Conservation (phyloP, 768 basidiomycete genomes). For the Termitomyces sp. region DNA sequence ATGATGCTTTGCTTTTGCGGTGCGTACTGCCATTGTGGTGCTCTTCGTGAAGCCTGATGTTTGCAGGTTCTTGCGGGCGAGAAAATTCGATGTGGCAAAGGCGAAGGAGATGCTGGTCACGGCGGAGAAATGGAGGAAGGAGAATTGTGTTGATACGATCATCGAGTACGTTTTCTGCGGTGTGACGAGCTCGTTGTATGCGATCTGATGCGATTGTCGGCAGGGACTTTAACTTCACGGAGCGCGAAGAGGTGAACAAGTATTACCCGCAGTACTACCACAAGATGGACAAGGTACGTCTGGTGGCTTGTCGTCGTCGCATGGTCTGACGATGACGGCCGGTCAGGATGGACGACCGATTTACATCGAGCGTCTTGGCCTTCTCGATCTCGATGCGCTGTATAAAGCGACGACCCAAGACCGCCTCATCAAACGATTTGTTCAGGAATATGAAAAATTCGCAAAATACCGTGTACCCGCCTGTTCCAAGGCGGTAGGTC, state of each 20-base stretch:
- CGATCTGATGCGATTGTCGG: neutral
- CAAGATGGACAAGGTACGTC: slow-evolving; percentile 84
- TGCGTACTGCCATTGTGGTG: slow-evolving; percentile 18
- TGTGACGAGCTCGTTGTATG: no score
- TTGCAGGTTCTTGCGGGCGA: slow-evolving; percentile 82
- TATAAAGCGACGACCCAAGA: slow-evolving; percentile 82
- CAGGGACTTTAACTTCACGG: slow-evolving; percentile 85
- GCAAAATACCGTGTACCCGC: slow-evolving; percentile 78
- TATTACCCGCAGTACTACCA: slow-evolving; percentile 97
- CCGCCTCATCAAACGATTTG: slow-evolving; percentile 85
- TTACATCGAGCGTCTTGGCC: slow-evolving; percentile 92
- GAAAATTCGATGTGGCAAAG: slow-evolving; percentile 84
- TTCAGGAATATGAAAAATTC: slow-evolving; percentile 93
- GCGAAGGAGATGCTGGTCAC: slow-evolving; percentile 83
- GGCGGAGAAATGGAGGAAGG: slow-evolving; percentile 88
- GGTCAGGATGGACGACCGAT: slow-evolving; percentile 88
- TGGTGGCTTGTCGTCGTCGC: neutral
- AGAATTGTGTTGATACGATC: slow-evolving; percentile 79
- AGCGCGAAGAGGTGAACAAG: slow-evolving; percentile 80
- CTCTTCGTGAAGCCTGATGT: neutral
- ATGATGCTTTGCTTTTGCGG: slow-evolving; percentile 68
- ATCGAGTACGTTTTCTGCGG: slow-evolving; percentile 52
- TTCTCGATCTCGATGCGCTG: slow-evolving; percentile 82
- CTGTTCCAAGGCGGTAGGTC: slow-evolving; percentile 65
- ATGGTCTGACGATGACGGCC: neutral